These are phyloP conservation scores for Arachis monticola DNA, from an alignment of 331 rosid genomes.

Conservation along the genomic window DNA sequence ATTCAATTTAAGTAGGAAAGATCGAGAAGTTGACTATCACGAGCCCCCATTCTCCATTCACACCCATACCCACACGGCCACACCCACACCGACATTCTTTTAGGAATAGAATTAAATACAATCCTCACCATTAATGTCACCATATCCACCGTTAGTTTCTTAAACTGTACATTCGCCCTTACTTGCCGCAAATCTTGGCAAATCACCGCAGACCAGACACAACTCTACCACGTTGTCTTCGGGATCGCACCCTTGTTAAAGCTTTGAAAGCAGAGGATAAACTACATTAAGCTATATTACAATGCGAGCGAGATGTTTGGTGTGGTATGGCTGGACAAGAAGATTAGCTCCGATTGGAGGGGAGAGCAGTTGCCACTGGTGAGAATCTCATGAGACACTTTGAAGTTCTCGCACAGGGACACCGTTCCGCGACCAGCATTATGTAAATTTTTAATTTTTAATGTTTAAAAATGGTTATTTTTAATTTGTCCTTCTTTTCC, in stretches of 20 bases:
- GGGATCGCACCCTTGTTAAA: conserved; percentile 96
- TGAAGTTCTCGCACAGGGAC: too few species aligned
- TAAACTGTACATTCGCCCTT: background rate
- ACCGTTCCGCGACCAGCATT: too few species aligned
- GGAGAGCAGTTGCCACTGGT: conserved; percentile 50
- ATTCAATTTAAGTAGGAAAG: too few species aligned
- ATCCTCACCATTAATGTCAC: conserved; percentile 23
- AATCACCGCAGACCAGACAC: conserved; percentile 39
- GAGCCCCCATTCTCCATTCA: conserved; percentile 45
- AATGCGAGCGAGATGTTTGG: conserved; percentile 71
- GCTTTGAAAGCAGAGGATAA: conserved; percentile 79
- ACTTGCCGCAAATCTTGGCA: conserved; percentile 37
- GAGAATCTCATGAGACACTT: too few species aligned
- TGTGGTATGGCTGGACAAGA: conserved; percentile 79
- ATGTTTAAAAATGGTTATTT: too few species aligned
- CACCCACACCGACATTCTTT: conserved; percentile 29
- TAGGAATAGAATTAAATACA: background rate
- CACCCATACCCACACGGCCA: too few species aligned
- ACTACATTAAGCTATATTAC: conserved; percentile 95
- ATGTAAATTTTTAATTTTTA: too few species aligned
- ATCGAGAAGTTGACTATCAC: conserved; percentile 40
- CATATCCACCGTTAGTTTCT: conserved; percentile 6
- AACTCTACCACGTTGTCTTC: conserved; percentile 68
- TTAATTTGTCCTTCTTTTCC: too few species aligned
- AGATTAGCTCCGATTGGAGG: conserved; percentile 19